Evolutionary conservation across 306 rosid genomes (phyloP), one percentile per base, ranked within the genome.

Genomic region (Gleditsia sinensis): DNA sequence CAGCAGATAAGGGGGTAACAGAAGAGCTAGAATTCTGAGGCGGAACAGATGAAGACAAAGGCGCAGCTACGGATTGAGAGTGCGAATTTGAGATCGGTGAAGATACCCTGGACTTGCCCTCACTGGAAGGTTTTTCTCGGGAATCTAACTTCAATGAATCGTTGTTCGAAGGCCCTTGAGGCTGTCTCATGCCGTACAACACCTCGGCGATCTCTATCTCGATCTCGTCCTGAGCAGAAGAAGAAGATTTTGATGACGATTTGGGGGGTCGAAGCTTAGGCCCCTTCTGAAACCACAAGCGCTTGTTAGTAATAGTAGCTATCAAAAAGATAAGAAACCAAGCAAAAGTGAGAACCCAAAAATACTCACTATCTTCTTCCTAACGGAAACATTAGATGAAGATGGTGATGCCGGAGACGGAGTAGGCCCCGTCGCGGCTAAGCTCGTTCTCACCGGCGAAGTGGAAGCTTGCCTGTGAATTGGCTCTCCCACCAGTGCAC

Each of bases 121-220:
- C 98, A 7, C 79, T 69, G 36, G 82, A 69, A 28, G 91, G 82
- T 70, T 88, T 48, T 53, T 82, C 91, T 61, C 78, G 76, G 3
- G 86, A 59, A 79, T 90, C 94, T 2, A 81, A 63, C 86, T 90
- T 92, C 14, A 79, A 36, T 12, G 89, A 83, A 67, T 91, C 96
- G 28, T 71, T 77, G 28, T 71, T 77, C 10, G 92, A 59, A 59
- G 91, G 87, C n/a, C 85, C 97, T 24, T 92, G 98, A 3, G 99
- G 97, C 74, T 95, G 99, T 61, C 93, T 72, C 99, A 94, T 90
- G 21, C 92, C 97, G 80, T 84, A 95, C 84, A 95, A 74, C 43
- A 95, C 99, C 77, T 90, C 98, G 0, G 99, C 99, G 36, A 95
- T 88, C 90, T 95, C 99, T 75, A 87, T 95, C 87, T 94, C 99